These are phyloP conservation scores for Flammula alnicola DNA, from an alignment of 1,284 basidiomycete genomes.

Conservation along the genomic window DNA sequence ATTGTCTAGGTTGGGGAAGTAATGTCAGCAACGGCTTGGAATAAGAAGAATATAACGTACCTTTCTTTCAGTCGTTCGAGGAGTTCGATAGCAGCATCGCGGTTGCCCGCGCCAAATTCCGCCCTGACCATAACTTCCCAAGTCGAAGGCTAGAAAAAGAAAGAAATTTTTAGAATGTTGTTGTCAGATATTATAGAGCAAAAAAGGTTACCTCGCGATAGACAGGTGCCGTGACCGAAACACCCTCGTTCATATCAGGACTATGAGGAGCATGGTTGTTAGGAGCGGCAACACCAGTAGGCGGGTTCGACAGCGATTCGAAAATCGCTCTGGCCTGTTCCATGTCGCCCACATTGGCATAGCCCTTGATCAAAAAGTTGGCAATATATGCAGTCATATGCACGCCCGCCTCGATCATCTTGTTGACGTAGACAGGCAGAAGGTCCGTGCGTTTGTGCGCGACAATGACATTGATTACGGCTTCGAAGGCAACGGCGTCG, in stretches of 20 bases:
- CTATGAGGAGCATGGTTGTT: conserved; percentile 85
- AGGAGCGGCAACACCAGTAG: conserved; percentile 85
- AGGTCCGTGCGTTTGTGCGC: conserved; percentile 83
- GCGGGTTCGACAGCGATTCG: conserved; percentile 86
- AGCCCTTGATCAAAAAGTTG: conserved; percentile 91
- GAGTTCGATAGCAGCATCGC: conserved; percentile 71
- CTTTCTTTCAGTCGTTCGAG: conserved; percentile 79
- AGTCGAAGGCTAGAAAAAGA: conserved; percentile 68
- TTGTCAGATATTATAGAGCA: conserved; percentile 27
- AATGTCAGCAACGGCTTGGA: conserved; percentile 1
- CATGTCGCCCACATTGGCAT: conserved; percentile 76
- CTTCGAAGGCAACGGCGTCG: conserved; percentile 92
- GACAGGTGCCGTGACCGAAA: conserved; percentile 61
- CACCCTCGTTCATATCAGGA: conserved; percentile 28
- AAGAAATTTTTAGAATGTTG: conserved; percentile 5
- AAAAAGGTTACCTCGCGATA: conserved; percentile 82
- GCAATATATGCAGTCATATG: conserved; percentile 96
- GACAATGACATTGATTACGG: conserved; percentile 88
- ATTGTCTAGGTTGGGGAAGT: conserved; percentile 52
- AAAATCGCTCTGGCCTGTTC: conserved; percentile 79
- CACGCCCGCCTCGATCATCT: conserved; percentile 68
- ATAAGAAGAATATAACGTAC: conserved; percentile 40
- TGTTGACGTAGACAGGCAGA: conserved; percentile 69
- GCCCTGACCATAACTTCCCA: conserved; percentile 96
- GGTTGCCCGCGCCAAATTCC: conserved; percentile 82